Percentiles rank a stretch among this genome's conserved stretches.
These are phyloP conservation scores for Dictyostelium purpureum DNA, from an alignment of 78 protist species.

Conservation along the genomic window DNA sequence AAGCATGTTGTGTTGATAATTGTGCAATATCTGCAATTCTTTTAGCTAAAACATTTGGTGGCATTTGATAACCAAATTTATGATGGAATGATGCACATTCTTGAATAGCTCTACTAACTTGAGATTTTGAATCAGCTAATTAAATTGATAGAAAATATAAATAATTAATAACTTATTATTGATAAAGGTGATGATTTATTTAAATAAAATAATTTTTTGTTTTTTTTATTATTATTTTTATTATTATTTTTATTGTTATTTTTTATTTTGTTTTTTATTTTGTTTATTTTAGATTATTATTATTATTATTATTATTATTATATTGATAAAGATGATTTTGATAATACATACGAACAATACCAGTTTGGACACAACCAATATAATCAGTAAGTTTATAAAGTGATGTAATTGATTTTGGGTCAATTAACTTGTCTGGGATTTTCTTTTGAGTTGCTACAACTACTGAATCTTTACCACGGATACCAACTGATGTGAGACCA, in stretches of 20 bases:
- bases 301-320: neutral
- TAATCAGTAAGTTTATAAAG: conserved; percentile 89
- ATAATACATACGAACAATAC: conserved; percentile 85
- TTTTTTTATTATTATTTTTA: too few relatives aligned
- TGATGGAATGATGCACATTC: conserved; percentile 94
- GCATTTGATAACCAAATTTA: conserved; percentile 90
- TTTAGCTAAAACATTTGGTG: conserved; percentile 91
- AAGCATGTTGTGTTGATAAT: conserved; percentile 91
- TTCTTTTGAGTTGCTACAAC: conserved; percentile 96
- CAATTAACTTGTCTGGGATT: conserved; percentile 95
- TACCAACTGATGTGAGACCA: conserved; percentile 93
- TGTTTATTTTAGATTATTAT: neutral
- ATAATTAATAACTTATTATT: neutral
- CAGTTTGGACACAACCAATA: conserved; percentile 95
- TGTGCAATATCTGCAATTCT: conserved; percentile 97
- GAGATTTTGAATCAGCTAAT: conserved; percentile 92
- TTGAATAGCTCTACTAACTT: conserved; percentile 90
- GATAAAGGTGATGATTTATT: neutral
- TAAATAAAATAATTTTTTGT: neutral
- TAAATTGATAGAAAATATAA: neutral
- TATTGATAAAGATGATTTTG: neutral
- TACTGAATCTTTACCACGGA: conserved; percentile 93
- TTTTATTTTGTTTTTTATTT: too few relatives aligned
- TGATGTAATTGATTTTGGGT: conserved; percentile 90
- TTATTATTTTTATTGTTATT: neutral